These are phyloP conservation scores for Exophiala alcalophila DNA, from an alignment of 2,329 filamentous ascomycete genomes.

Conservation along the genomic window DNA sequence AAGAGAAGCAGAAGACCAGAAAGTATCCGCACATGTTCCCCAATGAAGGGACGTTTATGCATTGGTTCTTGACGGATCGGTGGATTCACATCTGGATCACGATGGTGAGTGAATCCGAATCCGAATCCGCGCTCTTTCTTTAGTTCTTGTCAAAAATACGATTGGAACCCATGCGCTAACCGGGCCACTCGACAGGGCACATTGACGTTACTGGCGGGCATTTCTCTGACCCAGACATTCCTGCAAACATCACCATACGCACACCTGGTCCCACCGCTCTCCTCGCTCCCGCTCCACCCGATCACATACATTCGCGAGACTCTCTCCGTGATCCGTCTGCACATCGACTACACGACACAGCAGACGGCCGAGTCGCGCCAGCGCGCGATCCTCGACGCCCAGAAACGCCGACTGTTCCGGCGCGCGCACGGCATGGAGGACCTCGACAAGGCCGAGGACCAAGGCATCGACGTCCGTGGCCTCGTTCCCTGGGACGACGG, in stretches of 20 bases:
- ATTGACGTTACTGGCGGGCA: conserved; percentile 32
- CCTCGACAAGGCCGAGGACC: conserved; percentile 40
- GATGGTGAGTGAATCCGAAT: conserved; percentile 59
- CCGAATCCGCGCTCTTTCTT: too few relatives aligned
- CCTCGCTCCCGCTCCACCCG: conserved; percentile 67
- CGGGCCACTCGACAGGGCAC: too few relatives aligned
- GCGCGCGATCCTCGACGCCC: conserved; percentile 75
- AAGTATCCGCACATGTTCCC: conserved; percentile 89
- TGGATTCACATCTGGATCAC: conserved; percentile 78
- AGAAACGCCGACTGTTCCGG: conserved; percentile 81
- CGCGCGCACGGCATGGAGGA: conserved; percentile 78
- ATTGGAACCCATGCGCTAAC: too few relatives aligned
- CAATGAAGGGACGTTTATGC: conserved; percentile 73
- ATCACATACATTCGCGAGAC: conserved; percentile 63
- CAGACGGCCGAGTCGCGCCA: conserved; percentile 69
- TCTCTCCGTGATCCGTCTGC: conserved; percentile 70
- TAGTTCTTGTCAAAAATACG: too few relatives aligned
- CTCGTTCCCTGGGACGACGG: conserved; percentile 36
- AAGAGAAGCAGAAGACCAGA: conserved; percentile 62
- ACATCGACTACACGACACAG: conserved; percentile 67
- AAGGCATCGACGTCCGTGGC: conserved; percentile 30
- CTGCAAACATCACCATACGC: conserved; percentile 66
- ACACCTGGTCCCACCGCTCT: conserved; percentile 71
- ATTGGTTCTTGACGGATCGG: conserved; percentile 79
- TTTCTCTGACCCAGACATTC: conserved; percentile 34